Evolutionary conservation across 257 asterid species (phyloP).

Genomic region (Solanum paucissectum): DNA sequence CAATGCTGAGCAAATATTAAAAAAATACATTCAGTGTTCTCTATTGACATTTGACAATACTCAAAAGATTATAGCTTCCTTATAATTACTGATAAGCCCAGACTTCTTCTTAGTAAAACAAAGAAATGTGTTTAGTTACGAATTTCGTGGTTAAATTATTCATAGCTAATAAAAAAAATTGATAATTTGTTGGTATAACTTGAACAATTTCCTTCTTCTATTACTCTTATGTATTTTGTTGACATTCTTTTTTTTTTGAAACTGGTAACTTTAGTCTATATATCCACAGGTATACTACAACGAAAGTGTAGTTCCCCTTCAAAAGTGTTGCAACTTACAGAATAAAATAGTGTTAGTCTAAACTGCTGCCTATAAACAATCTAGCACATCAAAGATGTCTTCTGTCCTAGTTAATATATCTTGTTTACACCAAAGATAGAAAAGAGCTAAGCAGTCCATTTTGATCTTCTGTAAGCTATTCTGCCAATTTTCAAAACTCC

Average conservation of each 20-base stretch:
- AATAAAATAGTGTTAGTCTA: no score
- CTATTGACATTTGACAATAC: not conserved
- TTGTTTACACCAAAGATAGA: no score
- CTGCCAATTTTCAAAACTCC: no score
- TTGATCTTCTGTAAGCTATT: no score
- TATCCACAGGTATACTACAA: no score
- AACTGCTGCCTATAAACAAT: no score
- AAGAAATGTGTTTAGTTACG: not conserved
- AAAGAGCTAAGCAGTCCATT: no score
- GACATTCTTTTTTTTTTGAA: constrained; percentile 16
- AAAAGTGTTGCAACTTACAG: no score
- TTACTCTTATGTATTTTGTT: constrained; percentile 11
- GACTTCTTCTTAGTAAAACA: not conserved
- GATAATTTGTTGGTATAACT: not conserved
- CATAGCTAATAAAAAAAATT: not conserved
- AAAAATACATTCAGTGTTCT: not conserved
- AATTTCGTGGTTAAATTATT: not conserved
- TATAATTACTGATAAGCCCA: not conserved
- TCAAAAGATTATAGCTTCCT: not conserved
- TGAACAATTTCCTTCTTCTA: constrained; percentile 32
- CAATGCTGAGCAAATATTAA: not conserved
- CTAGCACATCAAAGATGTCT: no score
- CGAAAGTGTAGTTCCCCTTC: no score
- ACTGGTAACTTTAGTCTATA: no score
- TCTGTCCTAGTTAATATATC: no score